These are phyloP conservation scores for Bretziella fagacearum DNA, from an alignment of 2,329 filamentous ascomycete species.

Conservation along the genomic window DNA sequence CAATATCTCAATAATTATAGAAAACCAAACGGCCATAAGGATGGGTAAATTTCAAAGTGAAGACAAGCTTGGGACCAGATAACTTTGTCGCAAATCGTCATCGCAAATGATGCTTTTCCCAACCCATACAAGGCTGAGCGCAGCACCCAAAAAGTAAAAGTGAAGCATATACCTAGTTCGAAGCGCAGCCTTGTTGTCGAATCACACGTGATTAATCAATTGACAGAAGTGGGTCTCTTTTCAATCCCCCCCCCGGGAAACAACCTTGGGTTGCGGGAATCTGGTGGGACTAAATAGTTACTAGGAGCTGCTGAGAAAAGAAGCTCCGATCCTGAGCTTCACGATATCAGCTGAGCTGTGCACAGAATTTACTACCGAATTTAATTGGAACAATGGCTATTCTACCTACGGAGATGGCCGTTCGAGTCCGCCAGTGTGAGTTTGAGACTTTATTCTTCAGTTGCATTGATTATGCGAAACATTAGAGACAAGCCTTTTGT, in stretches of 20 bases:
- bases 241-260: too few species aligned
- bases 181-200: conserved; percentile 1
- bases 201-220: neutral
- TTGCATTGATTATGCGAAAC: neutral
- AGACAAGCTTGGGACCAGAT: neutral
- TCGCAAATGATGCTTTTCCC: neutral
- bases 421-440: conserved; percentile 63
- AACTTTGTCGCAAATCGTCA: neutral
- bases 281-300: neutral
- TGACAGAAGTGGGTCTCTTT: neutral
- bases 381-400: too few species aligned
- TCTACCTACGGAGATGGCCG: conserved; percentile 81
- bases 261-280: neutral
- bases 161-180: neutral
- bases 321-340: too few species aligned
- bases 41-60: neutral
- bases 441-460: conserved; percentile 15
- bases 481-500: conserved; percentile 6
- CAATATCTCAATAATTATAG: neutral
- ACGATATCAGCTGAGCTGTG: too few species aligned
- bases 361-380: too few species aligned
- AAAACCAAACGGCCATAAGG: neutral
- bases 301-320: neutral
- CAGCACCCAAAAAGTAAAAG: conserved; percentile 8
- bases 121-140: conserved; percentile 14